Evolutionary conservation across 345 rosid species (phyloP).

Genomic region (Ricinus communis): DNA sequence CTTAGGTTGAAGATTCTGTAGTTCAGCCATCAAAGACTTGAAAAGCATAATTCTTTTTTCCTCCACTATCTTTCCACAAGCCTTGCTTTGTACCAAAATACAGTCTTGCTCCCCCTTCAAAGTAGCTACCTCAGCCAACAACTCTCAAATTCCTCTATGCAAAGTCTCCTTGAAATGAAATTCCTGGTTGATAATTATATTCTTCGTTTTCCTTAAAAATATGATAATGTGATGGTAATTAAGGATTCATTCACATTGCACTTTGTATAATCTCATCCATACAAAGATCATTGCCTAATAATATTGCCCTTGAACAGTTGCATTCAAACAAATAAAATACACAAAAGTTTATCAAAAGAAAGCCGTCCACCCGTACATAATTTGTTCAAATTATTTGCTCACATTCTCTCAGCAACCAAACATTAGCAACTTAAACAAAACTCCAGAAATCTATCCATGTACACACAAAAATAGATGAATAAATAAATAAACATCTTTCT

Average conservation of each 20-base stretch:
- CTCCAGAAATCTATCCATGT: neutral
- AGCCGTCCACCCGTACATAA: neutral
- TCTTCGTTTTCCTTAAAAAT: too few relatives aligned
- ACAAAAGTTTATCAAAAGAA: neutral
- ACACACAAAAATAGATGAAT: neutral
- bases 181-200: too few relatives aligned
- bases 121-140: neutral
- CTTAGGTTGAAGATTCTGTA: neutral
- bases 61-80: neutral
- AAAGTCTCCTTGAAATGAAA: neutral
- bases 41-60: neutral
- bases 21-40: neutral
- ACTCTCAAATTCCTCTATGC: neutral
- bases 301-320: too few relatives aligned
- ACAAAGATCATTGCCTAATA: too few relatives aligned
- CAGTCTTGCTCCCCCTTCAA: neutral
- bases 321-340: too few relatives aligned
- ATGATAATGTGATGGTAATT: too few relatives aligned
- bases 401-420: conserved; percentile 4
- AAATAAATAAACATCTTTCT: neutral
- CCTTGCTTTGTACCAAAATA: neutral
- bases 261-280: too few relatives aligned
- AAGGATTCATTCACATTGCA: too few relatives aligned
- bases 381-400: neutral
- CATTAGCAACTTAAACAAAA: neutral